phyloP scores from a whole-genome alignment of 805 yeast species.

The Candida nitratophila region DNA sequence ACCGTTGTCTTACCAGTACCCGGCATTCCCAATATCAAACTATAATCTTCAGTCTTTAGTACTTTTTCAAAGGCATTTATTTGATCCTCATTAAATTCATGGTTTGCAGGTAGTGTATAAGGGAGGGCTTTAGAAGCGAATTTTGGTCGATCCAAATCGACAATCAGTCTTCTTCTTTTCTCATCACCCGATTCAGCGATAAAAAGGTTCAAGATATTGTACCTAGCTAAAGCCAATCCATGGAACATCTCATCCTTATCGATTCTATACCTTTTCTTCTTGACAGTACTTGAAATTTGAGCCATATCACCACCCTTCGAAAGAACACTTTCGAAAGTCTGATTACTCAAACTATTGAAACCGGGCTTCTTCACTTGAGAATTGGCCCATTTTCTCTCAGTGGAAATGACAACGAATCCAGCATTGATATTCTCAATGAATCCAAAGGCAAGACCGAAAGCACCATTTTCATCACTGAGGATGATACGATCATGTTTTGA shows the following conservation, averaged over 20 bases:
- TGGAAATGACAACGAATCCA: conserved; percentile 40
- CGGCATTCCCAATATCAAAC: conserved; percentile 92
- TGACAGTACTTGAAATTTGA: conserved; percentile 1
- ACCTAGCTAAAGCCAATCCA: conserved; percentile 71
- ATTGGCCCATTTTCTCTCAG: conserved; percentile 42
- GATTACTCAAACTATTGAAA: conserved; percentile 39
- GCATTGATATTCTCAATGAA: conserved; percentile 37
- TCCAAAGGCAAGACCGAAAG: conserved; percentile 67
- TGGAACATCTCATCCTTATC: conserved; percentile 76
- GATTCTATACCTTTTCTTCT: conserved; percentile 44
- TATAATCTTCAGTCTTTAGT: conserved; percentile 61
- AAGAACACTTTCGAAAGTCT: conserved; percentile 45
- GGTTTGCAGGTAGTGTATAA: conserved; percentile 10
- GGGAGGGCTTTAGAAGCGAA: conserved; percentile 27
- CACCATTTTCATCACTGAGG: conserved; percentile 76
- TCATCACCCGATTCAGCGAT: conserved; percentile 38
- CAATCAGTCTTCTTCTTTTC: conserved; percentile 39
- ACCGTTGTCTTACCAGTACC: conserved; percentile 96
- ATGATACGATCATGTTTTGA: conserved; percentile 54
- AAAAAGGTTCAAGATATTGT: conserved; percentile 66
- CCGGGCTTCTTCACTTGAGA: conserved; percentile 32
- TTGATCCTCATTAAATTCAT: conserved; percentile 65
- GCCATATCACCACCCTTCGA: conserved; percentile 9
- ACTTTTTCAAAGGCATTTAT: conserved; percentile 58
- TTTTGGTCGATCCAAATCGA: conserved; percentile 44